Evolutionary conservation across 768 basidiomycete species (phyloP).

Genomic region (Lanmaoa pseudosensibilis): DNA sequence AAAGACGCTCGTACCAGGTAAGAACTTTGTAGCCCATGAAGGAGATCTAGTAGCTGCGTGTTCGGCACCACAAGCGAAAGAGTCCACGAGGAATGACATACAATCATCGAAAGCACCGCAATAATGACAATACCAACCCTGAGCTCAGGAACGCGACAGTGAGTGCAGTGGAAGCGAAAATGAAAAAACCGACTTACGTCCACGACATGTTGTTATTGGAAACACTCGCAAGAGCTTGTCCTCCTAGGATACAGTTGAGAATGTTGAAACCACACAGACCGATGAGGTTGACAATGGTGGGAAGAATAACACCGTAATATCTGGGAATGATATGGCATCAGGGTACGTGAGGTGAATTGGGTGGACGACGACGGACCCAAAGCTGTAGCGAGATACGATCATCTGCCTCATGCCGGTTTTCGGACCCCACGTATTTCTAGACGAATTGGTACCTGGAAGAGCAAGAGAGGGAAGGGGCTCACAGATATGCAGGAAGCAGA

Average conservation of each 20-base stretch:
- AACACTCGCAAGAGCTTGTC: conserved; percentile 61
- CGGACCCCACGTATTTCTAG: conserved; percentile 70
- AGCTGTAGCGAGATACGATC: conserved; percentile 66
- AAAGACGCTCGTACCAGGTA: conserved; percentile 68
- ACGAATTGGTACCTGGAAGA: neutral
- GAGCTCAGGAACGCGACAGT: conserved; percentile 9
- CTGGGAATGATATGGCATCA: conserved; percentile 25
- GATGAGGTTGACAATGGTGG: conserved; percentile 56
- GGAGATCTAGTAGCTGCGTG: conserved; percentile 46
- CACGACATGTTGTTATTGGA: conserved; percentile 50
- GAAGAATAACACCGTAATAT: conserved; percentile 53
- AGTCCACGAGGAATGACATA: conserved; percentile 30
- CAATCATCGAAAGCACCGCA: conserved; percentile 60
- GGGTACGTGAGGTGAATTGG: conserved; percentile 18
- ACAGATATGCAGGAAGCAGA: conserved; percentile 61
- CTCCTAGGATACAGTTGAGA: conserved; percentile 67
- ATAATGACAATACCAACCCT: conserved; percentile 86
- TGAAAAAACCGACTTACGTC: conserved; percentile 37
- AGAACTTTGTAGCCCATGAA: conserved; percentile 69
- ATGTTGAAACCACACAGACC: conserved; percentile 65
- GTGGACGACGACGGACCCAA: conserved; percentile 47
- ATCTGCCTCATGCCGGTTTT: conserved; percentile 80
- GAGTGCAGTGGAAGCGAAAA: conserved; percentile 4
- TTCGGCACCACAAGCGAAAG: neutral
- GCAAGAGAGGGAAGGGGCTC: conserved; percentile 17